Conservation (phyloP, 2,329 filamentous ascomycete species). For the Arthrobotrys sphaeroides region DNA sequence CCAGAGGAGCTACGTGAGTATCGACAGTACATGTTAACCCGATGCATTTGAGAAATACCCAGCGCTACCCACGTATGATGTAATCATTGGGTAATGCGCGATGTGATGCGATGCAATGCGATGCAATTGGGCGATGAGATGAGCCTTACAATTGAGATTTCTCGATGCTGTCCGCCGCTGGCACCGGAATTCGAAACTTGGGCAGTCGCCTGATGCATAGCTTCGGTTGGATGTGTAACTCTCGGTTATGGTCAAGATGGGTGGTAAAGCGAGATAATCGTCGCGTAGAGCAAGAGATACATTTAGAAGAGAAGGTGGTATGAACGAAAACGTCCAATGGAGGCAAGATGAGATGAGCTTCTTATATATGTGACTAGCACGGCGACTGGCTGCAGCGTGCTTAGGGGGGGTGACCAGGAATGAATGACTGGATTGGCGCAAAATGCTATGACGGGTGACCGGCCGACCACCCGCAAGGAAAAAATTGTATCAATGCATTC, state of each 20-base stretch:
- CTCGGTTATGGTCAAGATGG: constrained; percentile 8
- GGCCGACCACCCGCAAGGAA: constrained; percentile 34
- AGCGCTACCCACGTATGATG: too few relatives aligned
- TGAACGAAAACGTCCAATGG: neutral
- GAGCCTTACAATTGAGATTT: constrained; percentile 49
- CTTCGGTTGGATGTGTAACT: constrained; percentile 16
- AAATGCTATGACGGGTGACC: constrained; percentile 35
- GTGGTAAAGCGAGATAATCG: too few relatives aligned
- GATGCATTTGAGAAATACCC: too few relatives aligned
- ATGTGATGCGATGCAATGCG: neutral
- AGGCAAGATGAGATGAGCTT: constrained; percentile 11
- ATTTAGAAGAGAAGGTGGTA: constrained; percentile 8
- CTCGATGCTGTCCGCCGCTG: constrained; percentile 1
- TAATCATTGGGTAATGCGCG: neutral
- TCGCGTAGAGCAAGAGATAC: constrained; percentile 26
- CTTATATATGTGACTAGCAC: constrained; percentile 18
- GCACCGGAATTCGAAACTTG: neutral
- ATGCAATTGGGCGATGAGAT: neutral
- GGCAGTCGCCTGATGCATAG: constrained; percentile 19
- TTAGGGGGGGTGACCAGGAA: neutral
- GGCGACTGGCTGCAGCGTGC: neutral
- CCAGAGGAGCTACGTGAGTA: constrained; percentile 46
- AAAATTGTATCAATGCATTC: constrained; percentile 27
- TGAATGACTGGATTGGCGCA: constrained; percentile 2
- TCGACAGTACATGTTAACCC: too few relatives aligned